Percentiles rank a stretch among this genome's conserved stretches.
Evolutionary conservation across 2,329 filamentous ascomycete species (phyloP).

Genomic region (Neonectria ditissima): DNA sequence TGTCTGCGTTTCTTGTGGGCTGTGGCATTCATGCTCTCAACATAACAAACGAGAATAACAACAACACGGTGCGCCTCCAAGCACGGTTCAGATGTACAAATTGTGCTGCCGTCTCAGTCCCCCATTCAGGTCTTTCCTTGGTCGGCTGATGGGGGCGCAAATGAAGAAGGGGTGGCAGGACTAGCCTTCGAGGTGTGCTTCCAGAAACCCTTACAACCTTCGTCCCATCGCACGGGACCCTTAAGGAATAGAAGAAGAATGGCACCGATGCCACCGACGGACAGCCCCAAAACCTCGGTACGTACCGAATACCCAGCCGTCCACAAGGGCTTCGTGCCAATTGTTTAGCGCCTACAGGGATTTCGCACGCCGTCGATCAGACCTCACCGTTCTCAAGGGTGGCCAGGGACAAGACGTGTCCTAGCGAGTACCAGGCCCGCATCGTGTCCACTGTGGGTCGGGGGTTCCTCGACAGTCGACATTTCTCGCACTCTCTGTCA

Average conservation of each 20-base stretch:
- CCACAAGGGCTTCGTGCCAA: constrained; percentile 19
- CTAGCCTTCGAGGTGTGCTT: constrained; percentile 41
- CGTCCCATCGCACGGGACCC: constrained; percentile 9
- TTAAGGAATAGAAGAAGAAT: constrained; percentile 22
- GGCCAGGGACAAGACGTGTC: constrained; percentile 36
- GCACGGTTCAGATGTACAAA: constrained; percentile 14
- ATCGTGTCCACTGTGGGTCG: constrained; percentile 32
- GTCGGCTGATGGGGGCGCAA: constrained; percentile 34
- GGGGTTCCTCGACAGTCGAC: constrained; percentile 26
- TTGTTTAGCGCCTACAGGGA: constrained; percentile 38
- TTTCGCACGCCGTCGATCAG: constrained; percentile 38
- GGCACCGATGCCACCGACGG: constrained; percentile 9
- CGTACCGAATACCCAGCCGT: background rate
- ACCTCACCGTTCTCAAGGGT: constrained; percentile 42
- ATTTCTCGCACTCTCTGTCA: constrained; percentile 21
- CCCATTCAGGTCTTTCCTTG: constrained; percentile 29
- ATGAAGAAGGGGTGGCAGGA: constrained; percentile 34
- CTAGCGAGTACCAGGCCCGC: constrained; percentile 29
- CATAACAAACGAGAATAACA: constrained; percentile 22
- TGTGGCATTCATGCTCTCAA: constrained; percentile 6
- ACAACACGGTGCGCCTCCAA: constrained; percentile 5
- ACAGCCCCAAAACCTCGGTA: constrained; percentile 19
- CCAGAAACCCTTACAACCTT: constrained; percentile 37
- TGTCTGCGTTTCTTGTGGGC: constrained; percentile 8
- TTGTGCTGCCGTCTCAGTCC: constrained; percentile 19